Evolutionary conservation across 768 basidiomycete species (phyloP), one percentile per base, ranked within the genome.

Genomic region (Trametes gibbosa): DNA sequence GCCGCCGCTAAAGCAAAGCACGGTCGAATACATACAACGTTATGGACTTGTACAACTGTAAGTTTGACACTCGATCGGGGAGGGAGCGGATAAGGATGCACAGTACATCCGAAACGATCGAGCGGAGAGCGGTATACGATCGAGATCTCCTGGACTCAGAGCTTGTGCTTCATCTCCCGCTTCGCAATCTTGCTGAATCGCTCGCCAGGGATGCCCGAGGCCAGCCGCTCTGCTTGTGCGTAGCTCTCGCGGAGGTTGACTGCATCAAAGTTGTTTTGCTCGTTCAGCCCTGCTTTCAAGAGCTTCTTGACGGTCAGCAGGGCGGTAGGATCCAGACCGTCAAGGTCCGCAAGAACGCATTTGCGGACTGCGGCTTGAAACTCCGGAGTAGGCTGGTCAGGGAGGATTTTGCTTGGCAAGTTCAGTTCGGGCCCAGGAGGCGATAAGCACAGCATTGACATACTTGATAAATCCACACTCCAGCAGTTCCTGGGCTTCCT

Each of bases 211-310:
- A 83, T 71, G 0, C 86, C 87, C 54, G 81, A 86, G 5, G 78
- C 81, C 66, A 89, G 81, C 50, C 81, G 77, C 47, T 81, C 83
- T 3, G 86, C 86, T 73, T 89, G 87, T 12, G 83, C 85, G 66
- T 87, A 87, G 53, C 84, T 85, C 71, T 89, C 87, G 46, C 87
- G 77, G 14, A 88, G 74, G 64, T 86, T 86, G 12, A 82, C 81
- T 3, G 81, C 81, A 67, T 89, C 84, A 2, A 83, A 80, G 53
- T 83, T 73, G 46, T 86, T 86, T 69, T 81, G 84, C 65, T 87
- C 87, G 39, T 80, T 74, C 61, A 86, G 60, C 16, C 82, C 85
- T 7, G 76, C 74, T 52, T 75, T 78, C 39, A 89, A 77, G 23
- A 88, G 78, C 16, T 70, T 71, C 69, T 83, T 86, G 35, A 83